Evolutionary conservation across 441 rosid species (phyloP).

Genomic region (Mallotus repandus): DNA sequence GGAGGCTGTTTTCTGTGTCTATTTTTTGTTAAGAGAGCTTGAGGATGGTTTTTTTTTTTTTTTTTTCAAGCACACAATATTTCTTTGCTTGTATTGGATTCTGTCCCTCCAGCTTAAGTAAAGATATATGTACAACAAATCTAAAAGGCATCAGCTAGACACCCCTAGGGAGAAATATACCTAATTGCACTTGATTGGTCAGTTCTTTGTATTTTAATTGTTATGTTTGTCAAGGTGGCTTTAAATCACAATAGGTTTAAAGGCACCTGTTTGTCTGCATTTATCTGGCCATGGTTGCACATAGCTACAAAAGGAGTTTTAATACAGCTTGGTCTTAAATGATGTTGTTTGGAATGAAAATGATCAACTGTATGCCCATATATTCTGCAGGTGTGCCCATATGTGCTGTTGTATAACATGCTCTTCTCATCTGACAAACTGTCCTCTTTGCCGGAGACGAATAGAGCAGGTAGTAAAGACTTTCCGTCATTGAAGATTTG

Average conservation of each 20-base stretch:
- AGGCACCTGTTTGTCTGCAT: background rate
- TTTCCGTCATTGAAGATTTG: constrained; percentile 59
- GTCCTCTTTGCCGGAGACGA: constrained; percentile 86
- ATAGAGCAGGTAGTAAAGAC: constrained; percentile 83
- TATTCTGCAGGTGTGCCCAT: constrained; percentile 82
- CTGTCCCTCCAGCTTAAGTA: too few species aligned
- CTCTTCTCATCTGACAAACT: constrained; percentile 62
- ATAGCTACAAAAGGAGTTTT: background rate
- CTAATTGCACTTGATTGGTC: background rate
- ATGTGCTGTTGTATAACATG: constrained; percentile 92
- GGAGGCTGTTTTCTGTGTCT: too few species aligned
- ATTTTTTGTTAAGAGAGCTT: too few species aligned
- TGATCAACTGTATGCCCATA: constrained; percentile 13
- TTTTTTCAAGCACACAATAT: too few species aligned
- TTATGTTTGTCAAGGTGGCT: background rate
- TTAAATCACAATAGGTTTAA: too few species aligned
- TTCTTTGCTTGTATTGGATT: too few species aligned
- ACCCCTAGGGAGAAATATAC: too few species aligned
- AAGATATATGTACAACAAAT: too few species aligned
- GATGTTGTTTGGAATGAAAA: background rate
- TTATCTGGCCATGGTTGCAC: background rate
- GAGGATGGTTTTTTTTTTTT: too few species aligned
- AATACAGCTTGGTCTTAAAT: background rate
- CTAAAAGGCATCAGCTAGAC: too few species aligned
- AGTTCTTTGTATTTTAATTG: background rate